Conservation (phyloP, 352 stramenopile species). For the Bremia lactucae region DNA sequence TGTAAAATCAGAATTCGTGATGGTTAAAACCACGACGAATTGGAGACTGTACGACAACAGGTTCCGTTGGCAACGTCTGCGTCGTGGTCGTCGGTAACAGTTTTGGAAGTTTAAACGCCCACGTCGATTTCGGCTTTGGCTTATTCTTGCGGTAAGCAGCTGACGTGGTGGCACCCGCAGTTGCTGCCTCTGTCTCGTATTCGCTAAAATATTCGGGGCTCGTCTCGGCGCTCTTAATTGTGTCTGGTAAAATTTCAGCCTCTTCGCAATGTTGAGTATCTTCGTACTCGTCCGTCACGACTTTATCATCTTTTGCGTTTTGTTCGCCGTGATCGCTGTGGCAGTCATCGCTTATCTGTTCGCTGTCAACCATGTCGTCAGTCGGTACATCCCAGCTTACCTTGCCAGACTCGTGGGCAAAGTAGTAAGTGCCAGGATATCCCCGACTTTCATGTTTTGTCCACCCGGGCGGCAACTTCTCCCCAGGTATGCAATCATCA, state of each 20-base stretch:
- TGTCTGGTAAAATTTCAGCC: constrained; percentile 11
- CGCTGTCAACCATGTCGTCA: constrained; percentile 13
- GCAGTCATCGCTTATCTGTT: neutral
- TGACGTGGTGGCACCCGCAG: constrained; percentile 18
- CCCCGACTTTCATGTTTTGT: constrained; percentile 54
- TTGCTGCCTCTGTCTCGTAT: constrained; percentile 21
- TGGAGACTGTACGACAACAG: constrained; percentile 20
- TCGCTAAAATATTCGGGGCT: constrained; percentile 22
- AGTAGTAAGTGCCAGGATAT: constrained; percentile 55
- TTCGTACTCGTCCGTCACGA: constrained; percentile 12
- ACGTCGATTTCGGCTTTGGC: constrained; percentile 30
- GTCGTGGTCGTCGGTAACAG: constrained; percentile 20
- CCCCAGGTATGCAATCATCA: constrained; percentile 22
- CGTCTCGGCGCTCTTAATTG: constrained; percentile 13
- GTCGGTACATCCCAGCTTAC: constrained; percentile 60
- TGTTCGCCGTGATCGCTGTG: constrained; percentile 16
- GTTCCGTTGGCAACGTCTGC: constrained; percentile 11
- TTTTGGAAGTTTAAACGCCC: constrained; percentile 34
- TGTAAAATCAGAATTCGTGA: constrained; percentile 40
- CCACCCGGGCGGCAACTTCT: constrained; percentile 42
- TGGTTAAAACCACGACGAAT: constrained; percentile 36
- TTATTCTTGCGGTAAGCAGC: constrained; percentile 25
- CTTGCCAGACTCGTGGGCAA: constrained; percentile 44
- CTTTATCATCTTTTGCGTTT: constrained; percentile 11
- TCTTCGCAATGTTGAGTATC: no score